Evolutionary conservation across 2,329 filamentous ascomycete genomes (phyloP).

Genomic region (Botryotinia calthae): DNA sequence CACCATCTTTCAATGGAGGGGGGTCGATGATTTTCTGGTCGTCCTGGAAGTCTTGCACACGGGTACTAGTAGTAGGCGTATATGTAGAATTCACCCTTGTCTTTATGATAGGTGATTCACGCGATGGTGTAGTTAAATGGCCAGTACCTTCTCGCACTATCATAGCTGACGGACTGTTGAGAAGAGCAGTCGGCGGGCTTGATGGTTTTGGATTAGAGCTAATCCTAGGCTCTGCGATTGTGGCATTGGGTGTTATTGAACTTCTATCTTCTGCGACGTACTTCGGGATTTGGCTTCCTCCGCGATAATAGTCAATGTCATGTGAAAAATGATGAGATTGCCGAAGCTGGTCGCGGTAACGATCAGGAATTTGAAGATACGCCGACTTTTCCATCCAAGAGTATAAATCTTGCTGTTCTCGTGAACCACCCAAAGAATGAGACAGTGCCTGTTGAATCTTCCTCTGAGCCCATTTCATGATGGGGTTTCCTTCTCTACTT

Average conservation of each 20-base stretch:
- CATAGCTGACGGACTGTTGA: neutral
- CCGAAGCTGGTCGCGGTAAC: neutral
- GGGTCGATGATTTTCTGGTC: too few relatives aligned
- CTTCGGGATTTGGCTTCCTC: neutral
- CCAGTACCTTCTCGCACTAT: neutral
- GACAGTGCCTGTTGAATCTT: neutral
- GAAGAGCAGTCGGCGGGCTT: neutral
- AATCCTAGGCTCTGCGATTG: neutral
- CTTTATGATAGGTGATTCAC: neutral
- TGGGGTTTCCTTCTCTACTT: neutral
- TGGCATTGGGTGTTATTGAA: neutral
- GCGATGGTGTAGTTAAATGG: neutral
- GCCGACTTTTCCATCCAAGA: neutral
- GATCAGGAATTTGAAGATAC: neutral
- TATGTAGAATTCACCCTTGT: too few relatives aligned
- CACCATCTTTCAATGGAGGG: too few relatives aligned
- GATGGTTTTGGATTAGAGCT: too few relatives aligned
- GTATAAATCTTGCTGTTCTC: neutral
- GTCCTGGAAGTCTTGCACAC: too few relatives aligned
- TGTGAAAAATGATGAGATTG: too few relatives aligned
- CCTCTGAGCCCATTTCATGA: neutral
- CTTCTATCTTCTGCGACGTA: neutral
- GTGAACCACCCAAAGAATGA: neutral
- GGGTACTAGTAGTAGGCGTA: too few relatives aligned
- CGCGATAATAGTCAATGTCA: neutral